phyloP scores from a whole-genome alignment of 768 basidiomycete species.

The Leccinum incarnatum region DNA sequence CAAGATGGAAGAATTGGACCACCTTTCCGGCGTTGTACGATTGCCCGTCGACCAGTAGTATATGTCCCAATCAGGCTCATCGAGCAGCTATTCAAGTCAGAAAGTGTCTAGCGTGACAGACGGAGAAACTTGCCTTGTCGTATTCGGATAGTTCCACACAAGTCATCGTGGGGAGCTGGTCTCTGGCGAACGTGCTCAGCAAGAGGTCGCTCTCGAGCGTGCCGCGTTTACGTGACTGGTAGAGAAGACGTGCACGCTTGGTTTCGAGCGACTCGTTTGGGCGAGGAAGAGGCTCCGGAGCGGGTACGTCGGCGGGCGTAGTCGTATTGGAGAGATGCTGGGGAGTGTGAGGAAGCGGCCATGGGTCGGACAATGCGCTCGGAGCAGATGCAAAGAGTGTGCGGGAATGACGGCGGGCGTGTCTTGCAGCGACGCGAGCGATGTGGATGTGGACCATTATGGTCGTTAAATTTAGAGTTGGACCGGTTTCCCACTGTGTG shows the following conservation, averaged over 20 bases:
- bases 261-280: conserved; percentile 66
- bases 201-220: conserved; percentile 92
- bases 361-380: conserved; percentile 52
- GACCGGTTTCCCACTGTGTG: conserved; percentile 12
- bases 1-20: conserved; percentile 63
- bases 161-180: conserved; percentile 64
- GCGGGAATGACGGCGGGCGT: conserved; percentile 2
- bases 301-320: conserved; percentile 46
- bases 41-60: conserved; percentile 95
- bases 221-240: conserved; percentile 93
- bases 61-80: conserved; percentile 96
- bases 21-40: conserved; percentile 72
- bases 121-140: conserved; percentile 68
- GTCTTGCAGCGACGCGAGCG: conserved; percentile 5
- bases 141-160: conserved; percentile 78
- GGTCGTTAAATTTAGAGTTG: conserved; percentile 3
- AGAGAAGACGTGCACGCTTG: conserved; percentile 81
- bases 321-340: conserved; percentile 66
- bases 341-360: conserved; percentile 74
- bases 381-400: conserved; percentile 28
- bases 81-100: conserved; percentile 59
- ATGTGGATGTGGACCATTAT: conserved; percentile 6
- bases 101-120: not conserved
- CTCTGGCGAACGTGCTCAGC: conserved; percentile 89
- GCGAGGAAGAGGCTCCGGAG: conserved; percentile 66